A percentile compares a stretch with the other conserved stretches of the same genome.
phyloP scores from a whole-genome alignment of 805 yeast genomes.

The Teunomyces gatunensis region DNA sequence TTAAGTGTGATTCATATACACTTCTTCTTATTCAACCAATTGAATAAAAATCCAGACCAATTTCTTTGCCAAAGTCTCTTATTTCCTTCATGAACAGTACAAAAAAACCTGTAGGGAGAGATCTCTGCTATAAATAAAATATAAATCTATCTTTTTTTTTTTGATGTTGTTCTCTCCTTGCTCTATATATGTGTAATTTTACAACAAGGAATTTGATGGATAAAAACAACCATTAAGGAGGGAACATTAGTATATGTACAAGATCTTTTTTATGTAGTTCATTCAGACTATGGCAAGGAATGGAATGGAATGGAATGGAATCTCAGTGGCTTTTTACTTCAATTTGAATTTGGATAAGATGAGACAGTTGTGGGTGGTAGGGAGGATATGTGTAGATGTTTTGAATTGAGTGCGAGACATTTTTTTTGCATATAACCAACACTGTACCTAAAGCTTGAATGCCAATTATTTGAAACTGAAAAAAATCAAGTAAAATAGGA shows the following conservation, averaged over 20 bases:
- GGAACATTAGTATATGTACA: slow-evolving; percentile 1
- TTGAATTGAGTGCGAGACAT: not conserved
- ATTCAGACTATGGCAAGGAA: not conserved
- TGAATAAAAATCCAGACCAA: not conserved
- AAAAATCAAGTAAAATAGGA: not conserved
- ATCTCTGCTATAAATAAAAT: slow-evolving; percentile 2
- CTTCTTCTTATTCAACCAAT: slow-evolving; percentile 1
- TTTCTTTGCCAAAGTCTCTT: not conserved
- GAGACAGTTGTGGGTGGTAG: not conserved
- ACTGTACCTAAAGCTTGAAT: not conserved
- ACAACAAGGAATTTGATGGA: slow-evolving; percentile 3
- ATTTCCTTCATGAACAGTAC: slow-evolving; percentile 3
- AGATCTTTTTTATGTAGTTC: slow-evolving; percentile 2
- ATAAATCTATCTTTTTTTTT: not conserved
- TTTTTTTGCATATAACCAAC: not conserved
- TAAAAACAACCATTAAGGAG: not conserved
- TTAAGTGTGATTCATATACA: not conserved
- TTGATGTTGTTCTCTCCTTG: not conserved
- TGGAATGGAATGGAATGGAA: not conserved
- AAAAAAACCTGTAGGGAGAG: not conserved
- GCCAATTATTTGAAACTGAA: not conserved
- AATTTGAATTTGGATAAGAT: not conserved
- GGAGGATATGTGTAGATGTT: not conserved
- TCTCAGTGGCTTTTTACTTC: not conserved
- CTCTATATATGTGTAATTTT: slow-evolving; percentile 2